A percentile compares a stretch with the other conserved stretches of the same genome.
phyloP scores from a whole-genome alignment of 441 rosid genomes.

The Erodium trifolium region DNA sequence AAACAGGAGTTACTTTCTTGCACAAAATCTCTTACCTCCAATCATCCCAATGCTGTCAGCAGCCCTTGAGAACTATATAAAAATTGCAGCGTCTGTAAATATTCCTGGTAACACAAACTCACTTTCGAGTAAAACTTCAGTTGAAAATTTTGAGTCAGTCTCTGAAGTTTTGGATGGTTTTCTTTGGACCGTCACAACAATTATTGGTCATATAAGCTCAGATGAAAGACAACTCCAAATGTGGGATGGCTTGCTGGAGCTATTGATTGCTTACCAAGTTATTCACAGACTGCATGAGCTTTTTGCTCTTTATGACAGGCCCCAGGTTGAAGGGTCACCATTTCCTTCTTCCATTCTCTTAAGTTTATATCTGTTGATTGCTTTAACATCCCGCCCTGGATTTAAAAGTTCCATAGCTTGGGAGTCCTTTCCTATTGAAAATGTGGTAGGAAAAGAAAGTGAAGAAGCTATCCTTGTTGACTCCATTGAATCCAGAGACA shows the following conservation, averaged over 20 bases:
- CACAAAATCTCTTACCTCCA: constrained; percentile 73
- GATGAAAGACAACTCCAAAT: constrained; percentile 56
- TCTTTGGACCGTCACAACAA: constrained; percentile 47
- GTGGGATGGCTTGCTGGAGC: constrained; percentile 67
- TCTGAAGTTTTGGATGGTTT: constrained; percentile 67
- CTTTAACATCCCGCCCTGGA: constrained; percentile 45
- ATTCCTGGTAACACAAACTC: constrained; percentile 31
- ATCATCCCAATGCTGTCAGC: constrained; percentile 64
- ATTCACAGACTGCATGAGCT: constrained; percentile 65
- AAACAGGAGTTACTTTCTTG: constrained; percentile 61
- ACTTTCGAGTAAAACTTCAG: constrained; percentile 44
- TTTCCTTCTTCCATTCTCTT: constrained; percentile 67
- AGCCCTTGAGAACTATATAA: constrained; percentile 69
- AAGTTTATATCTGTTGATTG: constrained; percentile 57
- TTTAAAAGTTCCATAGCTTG: constrained; percentile 35
- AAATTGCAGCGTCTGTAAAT: constrained; percentile 62
- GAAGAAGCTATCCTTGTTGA: constrained; percentile 28
- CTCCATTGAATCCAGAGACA: constrained; percentile 20
- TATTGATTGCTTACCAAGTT: constrained; percentile 64
- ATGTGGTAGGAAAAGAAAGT: constrained; percentile 23
- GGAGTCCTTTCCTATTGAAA: constrained; percentile 38
- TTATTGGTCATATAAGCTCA: constrained; percentile 49
- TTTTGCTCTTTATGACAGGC: constrained; percentile 75
- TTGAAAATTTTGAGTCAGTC: constrained; percentile 52
- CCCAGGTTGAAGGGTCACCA: constrained; percentile 76